Percentiles rank a stretch among this genome's conserved stretches.
Evolutionary conservation across 2,329 filamentous ascomycete genomes (phyloP).

Genomic region (Ophiocordyceps camponoti-floridani): DNA sequence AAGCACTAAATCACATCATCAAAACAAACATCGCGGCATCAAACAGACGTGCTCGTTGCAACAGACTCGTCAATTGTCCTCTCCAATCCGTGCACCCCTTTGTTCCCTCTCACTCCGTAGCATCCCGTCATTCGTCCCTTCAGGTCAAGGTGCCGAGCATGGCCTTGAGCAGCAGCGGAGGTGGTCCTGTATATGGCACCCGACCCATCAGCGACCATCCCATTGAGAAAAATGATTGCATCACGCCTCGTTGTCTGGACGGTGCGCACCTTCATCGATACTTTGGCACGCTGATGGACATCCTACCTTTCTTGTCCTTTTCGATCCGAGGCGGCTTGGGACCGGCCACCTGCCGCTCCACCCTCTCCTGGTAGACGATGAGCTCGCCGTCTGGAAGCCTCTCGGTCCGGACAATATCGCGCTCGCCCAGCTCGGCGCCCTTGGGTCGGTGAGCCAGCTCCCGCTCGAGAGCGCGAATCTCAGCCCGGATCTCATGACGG

Average conservation of each 20-base stretch:
- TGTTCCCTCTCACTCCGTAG: neutral
- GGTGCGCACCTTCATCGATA: slow-evolving; percentile 38
- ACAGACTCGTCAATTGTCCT: too few relatives aligned
- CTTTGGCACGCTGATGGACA: slow-evolving; percentile 67
- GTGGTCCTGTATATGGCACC: slow-evolving; percentile 31
- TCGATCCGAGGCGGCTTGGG: slow-evolving; percentile 50
- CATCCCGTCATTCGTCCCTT: slow-evolving; percentile 4
- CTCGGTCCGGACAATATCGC: slow-evolving; percentile 38
- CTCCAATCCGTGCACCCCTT: too few relatives aligned
- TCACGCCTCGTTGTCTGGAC: slow-evolving; percentile 1
- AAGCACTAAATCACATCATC: too few relatives aligned
- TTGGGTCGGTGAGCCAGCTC: slow-evolving; percentile 18
- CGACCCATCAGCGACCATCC: slow-evolving; percentile 12
- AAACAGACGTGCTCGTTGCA: neutral
- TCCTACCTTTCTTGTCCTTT: slow-evolving; percentile 91
- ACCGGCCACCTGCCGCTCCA: slow-evolving; percentile 36
- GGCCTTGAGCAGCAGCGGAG: slow-evolving; percentile 44
- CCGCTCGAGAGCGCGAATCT: slow-evolving; percentile 53
- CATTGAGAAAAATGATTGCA: slow-evolving; percentile 2
- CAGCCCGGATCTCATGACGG: slow-evolving; percentile 50
- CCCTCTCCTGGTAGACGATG: slow-evolving; percentile 42
- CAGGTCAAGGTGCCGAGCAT: slow-evolving; percentile 56
- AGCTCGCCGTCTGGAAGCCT: slow-evolving; percentile 41
- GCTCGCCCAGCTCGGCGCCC: slow-evolving; percentile 18
- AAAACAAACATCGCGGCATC: too few relatives aligned